Conservation (phyloP, 1,284 basidiomycete species). For the Cutaneotrichosporon daszewskae region DNA sequence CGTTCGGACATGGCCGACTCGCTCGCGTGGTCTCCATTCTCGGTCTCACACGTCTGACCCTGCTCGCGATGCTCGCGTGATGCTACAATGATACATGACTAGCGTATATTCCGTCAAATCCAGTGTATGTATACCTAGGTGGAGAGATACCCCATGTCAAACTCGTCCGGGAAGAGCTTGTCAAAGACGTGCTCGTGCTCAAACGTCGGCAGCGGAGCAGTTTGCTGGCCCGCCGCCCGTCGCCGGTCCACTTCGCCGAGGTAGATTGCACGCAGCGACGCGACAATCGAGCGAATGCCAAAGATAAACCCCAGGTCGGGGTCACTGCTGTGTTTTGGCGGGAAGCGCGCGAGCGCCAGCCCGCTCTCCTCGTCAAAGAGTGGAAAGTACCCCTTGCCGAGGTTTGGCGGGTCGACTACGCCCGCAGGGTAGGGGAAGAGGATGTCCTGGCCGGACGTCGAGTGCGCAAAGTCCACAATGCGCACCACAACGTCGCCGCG, state of each 20-base stretch:
- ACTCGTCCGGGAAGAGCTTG: conserved; percentile 21
- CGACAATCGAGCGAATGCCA: conserved; percentile 75
- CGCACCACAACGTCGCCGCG: conserved; percentile 92
- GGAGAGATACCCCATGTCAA: conserved; percentile 26
- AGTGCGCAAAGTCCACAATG: conserved; percentile 98
- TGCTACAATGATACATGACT: background rate
- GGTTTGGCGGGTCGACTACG: conserved; percentile 36
- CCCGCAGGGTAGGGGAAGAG: conserved; percentile 50
- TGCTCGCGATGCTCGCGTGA: no score
- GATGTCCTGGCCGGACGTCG: conserved; percentile 92
- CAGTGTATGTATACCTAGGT: conserved; percentile 20
- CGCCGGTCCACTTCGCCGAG: conserved; percentile 57
- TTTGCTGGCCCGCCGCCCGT: conserved; percentile 3
- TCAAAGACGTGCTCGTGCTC: conserved; percentile 36
- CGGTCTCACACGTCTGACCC: background rate
- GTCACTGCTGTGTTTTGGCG: conserved; percentile 78
- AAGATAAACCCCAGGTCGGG: conserved; percentile 93
- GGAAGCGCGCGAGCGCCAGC: conserved; percentile 77
- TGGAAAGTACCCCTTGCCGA: conserved; percentile 72
- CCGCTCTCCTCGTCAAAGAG: conserved; percentile 73
- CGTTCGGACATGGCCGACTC: no score
- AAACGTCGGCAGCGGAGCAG: conserved; percentile 8
- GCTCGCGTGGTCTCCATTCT: background rate
- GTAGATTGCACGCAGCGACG: conserved; percentile 73
- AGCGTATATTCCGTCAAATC: no score